phyloP scores from a whole-genome alignment of 495 filamentous ascomycete species.

The Penicillium salamii region DNA sequence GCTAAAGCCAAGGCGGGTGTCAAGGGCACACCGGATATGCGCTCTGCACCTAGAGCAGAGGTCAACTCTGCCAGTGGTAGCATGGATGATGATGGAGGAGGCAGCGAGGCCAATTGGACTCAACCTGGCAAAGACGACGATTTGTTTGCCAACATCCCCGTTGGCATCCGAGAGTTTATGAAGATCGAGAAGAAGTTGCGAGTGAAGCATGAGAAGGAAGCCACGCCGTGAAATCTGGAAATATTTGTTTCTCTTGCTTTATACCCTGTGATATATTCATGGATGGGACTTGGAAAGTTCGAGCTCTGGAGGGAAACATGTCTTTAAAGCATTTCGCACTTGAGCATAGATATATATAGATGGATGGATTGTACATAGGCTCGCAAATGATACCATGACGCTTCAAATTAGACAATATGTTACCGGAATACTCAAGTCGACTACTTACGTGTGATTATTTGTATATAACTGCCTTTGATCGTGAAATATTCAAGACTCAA shows the following conservation, averaged over 20 bases:
- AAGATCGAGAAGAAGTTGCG: slow-evolving; percentile 90
- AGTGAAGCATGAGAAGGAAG: slow-evolving; percentile 57
- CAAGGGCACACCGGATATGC: slow-evolving; percentile 32
- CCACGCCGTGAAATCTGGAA: slow-evolving; percentile 12
- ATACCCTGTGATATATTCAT: slow-evolving; percentile 14
- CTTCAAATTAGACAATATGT: too few relatives aligned
- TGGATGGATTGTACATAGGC: slow-evolving; percentile 23
- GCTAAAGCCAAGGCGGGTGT: slow-evolving; percentile 42
- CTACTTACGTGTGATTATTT: too few relatives aligned
- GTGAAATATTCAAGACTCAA: too few relatives aligned
- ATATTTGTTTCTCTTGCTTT: background rate
- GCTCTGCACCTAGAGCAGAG: slow-evolving; percentile 34
- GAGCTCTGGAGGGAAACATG: background rate
- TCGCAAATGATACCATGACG: slow-evolving; percentile 5
- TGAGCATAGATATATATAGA: slow-evolving; percentile 15
- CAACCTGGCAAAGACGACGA: slow-evolving; percentile 37
- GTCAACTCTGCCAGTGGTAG: slow-evolving; percentile 45
- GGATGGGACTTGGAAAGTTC: background rate
- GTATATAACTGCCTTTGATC: too few relatives aligned
- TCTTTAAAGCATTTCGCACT: slow-evolving; percentile 4
- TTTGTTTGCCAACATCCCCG: slow-evolving; percentile 77
- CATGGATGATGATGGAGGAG: slow-evolving; percentile 82
- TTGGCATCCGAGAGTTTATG: slow-evolving; percentile 97
- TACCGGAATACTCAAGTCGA: too few relatives aligned
- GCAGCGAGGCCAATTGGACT: slow-evolving; percentile 67